phyloP scores from a whole-genome alignment of 352 stramenopile genomes.

The Globisporangium parvum region DNA sequence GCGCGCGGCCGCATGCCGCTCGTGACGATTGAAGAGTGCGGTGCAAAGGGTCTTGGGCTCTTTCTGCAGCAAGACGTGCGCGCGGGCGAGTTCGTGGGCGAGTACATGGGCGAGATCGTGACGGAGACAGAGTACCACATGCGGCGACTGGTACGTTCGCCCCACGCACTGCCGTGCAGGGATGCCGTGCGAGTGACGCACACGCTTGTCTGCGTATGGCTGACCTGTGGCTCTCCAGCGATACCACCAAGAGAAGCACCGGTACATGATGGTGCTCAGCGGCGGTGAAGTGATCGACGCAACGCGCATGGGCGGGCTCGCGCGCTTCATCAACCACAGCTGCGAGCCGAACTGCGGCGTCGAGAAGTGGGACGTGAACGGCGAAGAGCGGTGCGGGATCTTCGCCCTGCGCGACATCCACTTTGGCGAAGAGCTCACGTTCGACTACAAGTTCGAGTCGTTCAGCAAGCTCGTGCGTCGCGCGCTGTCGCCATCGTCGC shows the following conservation, averaged over 20 bases:
- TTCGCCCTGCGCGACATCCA: conserved; percentile 89
- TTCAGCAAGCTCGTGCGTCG: conserved; percentile 40
- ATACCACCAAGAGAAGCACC: conserved; percentile 81
- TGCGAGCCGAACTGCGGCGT: conserved; percentile 92
- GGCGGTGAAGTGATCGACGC: conserved; percentile 86
- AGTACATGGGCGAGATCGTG: conserved; percentile 85
- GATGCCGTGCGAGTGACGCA: too few relatives aligned
- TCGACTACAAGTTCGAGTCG: conserved; percentile 93
- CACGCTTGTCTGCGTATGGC: too few relatives aligned
- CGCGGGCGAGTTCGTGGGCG: conserved; percentile 57
- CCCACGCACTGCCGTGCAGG: background rate
- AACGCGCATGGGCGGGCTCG: conserved; percentile 86
- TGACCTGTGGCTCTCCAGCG: too few relatives aligned
- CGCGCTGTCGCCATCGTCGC: background rate
- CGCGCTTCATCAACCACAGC: conserved; percentile 95
- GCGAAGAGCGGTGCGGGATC: conserved; percentile 93
- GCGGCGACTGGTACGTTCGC: conserved; percentile 47
- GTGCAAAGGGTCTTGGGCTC: conserved; percentile 60
- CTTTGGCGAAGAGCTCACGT: conserved; percentile 90
- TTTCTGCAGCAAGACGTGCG: conserved; percentile 40
- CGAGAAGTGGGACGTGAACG: conserved; percentile 92
- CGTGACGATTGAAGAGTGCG: conserved; percentile 46
- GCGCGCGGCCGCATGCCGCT: conserved; percentile 51
- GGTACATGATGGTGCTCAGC: conserved; percentile 83
- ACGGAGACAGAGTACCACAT: conserved; percentile 81